Evolutionary conservation across 805 yeast genomes (phyloP).

Genomic region (Nakazawaea wyomingensis): DNA sequence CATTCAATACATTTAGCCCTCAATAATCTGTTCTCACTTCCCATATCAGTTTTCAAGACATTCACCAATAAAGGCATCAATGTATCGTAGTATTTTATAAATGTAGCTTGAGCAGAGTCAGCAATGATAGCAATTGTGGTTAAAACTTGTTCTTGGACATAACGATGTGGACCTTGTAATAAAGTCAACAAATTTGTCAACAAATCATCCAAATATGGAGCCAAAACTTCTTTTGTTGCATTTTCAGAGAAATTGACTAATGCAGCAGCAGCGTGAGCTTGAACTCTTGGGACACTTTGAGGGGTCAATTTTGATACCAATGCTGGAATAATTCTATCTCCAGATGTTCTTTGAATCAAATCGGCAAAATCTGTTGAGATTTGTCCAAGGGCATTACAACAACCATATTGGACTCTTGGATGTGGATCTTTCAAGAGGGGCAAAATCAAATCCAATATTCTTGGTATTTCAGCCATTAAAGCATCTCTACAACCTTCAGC

Average conservation of each 20-base stretch:
- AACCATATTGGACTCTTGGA: constrained; percentile 93
- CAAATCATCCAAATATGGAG: constrained; percentile 86
- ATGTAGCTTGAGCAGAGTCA: constrained; percentile 87
- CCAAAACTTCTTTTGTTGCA: constrained; percentile 79
- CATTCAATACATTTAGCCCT: constrained; percentile 96
- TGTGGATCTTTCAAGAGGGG: constrained; percentile 85
- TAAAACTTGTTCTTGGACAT: constrained; percentile 94
- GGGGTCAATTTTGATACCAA: constrained; percentile 73
- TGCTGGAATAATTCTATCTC: constrained; percentile 78
- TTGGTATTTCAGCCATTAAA: constrained; percentile 74
- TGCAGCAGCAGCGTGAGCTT: constrained; percentile 98
- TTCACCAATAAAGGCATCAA: constrained; percentile 77
- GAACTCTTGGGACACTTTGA: constrained; percentile 82
- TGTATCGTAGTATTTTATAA: constrained; percentile 88
- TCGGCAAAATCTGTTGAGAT: constrained; percentile 96
- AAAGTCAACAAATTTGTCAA: constrained; percentile 68
- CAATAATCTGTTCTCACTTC: constrained; percentile 69
- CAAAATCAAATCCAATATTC: constrained; percentile 74
- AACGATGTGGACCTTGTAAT: constrained; percentile 80
- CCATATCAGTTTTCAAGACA: constrained; percentile 73
- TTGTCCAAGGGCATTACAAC: constrained; percentile 96
- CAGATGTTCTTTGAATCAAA: constrained; percentile 74
- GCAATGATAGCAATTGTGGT: constrained; percentile 97
- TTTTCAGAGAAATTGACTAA: constrained; percentile 92
- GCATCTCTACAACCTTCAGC: constrained; percentile 97